A percentile compares a stretch with the other conserved stretches of the same genome.
These are phyloP conservation scores for Hymenoscyphus albidus DNA, from an alignment of 2,329 filamentous ascomycete species.

Conservation along the genomic window DNA sequence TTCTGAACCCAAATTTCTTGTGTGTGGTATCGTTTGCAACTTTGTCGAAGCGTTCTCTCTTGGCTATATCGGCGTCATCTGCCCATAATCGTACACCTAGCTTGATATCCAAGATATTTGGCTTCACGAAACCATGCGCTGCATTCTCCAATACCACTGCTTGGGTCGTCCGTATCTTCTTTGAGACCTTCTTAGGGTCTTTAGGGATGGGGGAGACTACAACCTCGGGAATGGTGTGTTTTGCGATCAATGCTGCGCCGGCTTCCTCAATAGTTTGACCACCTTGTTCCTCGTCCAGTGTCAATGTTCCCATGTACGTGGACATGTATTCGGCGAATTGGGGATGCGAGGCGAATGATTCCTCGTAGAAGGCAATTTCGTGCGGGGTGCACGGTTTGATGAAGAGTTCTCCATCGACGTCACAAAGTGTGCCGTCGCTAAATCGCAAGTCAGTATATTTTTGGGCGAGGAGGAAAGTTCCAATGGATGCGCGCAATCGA, in stretches of 20 bases:
- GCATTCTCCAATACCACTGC: constrained; percentile 85
- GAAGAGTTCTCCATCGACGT: constrained; percentile 77
- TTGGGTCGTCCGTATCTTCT: constrained; percentile 66
- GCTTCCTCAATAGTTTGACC: constrained; percentile 47
- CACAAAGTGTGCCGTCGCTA: constrained; percentile 87
- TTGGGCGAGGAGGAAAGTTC: not conserved
- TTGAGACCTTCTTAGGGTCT: constrained; percentile 19
- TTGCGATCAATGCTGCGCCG: constrained; percentile 36
- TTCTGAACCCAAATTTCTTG: constrained; percentile 56
- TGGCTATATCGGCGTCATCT: constrained; percentile 60
- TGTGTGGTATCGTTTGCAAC: constrained; percentile 58
- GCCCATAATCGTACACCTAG: constrained; percentile 84
- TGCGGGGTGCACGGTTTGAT: constrained; percentile 88
- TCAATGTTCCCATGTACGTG: constrained; percentile 74
- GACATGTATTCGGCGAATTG: constrained; percentile 80
- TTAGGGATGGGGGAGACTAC: constrained; percentile 14
- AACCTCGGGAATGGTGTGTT: constrained; percentile 29
- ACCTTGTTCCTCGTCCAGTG: constrained; percentile 56
- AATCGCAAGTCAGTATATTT: constrained; percentile 19
- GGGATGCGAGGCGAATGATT: constrained; percentile 56
- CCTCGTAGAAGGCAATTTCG: constrained; percentile 90
- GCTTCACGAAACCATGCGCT: constrained; percentile 72
- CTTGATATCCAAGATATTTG: constrained; percentile 93
- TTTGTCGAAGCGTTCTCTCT: constrained; percentile 57
- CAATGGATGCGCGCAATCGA: constrained; percentile 24